Conservation (phyloP, 176 grass and related monocot species). For the Bromus sterilis region DNA sequence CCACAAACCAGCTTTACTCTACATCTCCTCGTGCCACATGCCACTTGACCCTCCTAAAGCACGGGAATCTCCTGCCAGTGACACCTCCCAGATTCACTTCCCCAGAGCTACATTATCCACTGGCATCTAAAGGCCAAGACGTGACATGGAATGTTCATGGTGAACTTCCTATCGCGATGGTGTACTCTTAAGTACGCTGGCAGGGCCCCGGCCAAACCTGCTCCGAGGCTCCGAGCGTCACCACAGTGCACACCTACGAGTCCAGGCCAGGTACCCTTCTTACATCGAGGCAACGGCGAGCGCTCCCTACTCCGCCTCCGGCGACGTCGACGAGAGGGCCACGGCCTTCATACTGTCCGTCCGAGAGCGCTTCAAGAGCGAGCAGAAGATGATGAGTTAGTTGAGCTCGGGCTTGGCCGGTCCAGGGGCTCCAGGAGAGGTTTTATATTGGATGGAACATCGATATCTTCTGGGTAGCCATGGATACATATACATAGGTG, state of each 20-base stretch:
- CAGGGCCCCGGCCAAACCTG: conserved; percentile 6
- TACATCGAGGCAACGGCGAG: neutral
- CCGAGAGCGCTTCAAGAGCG: conserved; percentile 38
- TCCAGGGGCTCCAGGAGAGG: neutral
- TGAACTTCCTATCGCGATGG: neutral
- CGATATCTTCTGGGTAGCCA: conserved; percentile 15
- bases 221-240: conserved; percentile 25
- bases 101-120: neutral
- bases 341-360: conserved; percentile 42
- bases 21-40: neutral
- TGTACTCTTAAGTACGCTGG: conserved; percentile 10
- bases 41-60: neutral
- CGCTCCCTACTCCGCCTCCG: neutral
- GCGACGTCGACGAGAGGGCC: conserved; percentile 41
- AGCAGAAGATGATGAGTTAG: conserved; percentile 17
- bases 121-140: neutral
- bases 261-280: conserved; percentile 13
- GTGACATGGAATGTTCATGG: neutral
- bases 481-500: neutral
- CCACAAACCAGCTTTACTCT: neutral
- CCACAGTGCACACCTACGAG: neutral
- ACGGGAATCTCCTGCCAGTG: neutral
- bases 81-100: neutral
- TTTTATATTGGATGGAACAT: conserved; percentile 31
- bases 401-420: neutral